phyloP scores from a whole-genome alignment of 306 rosid species.

The Oxytropis ochrocephala region DNA sequence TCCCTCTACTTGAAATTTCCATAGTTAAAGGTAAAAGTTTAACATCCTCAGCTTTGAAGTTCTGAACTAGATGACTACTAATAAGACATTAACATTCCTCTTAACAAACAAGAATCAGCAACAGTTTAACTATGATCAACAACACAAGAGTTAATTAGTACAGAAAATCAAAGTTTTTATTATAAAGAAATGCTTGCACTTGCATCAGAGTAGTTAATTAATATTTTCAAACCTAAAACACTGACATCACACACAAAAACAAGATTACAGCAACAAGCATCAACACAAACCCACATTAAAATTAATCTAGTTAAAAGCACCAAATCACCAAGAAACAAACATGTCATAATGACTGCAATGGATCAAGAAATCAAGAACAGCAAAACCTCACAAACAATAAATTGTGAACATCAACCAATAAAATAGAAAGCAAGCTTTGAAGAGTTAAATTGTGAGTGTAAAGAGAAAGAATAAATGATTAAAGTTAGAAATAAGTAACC shows the following conservation, averaged over 20 bases:
- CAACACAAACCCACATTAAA: too few relatives aligned
- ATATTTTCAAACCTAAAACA: slow-evolving; percentile 3
- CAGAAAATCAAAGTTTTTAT: neutral
- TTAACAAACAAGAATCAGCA: too few relatives aligned
- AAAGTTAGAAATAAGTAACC: slow-evolving; percentile 46
- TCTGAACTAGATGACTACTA: neutral
- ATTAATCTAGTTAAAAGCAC: too few relatives aligned
- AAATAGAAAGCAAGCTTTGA: neutral
- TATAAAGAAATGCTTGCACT: neutral
- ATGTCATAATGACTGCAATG: too few relatives aligned
- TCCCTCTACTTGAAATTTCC: slow-evolving; percentile 2
- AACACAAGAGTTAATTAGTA: neutral
- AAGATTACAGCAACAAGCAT: too few relatives aligned
- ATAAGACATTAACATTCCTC: neutral
- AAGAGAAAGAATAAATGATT: neutral
- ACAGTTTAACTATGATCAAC: neutral
- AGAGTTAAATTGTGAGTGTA: neutral
- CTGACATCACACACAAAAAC: neutral
- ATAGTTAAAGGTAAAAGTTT: slow-evolving; percentile 7
- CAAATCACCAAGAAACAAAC: too few relatives aligned
- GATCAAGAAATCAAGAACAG: too few relatives aligned
- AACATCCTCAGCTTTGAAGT: slow-evolving; percentile 7
- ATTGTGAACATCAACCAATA: too few relatives aligned
- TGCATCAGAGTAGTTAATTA: slow-evolving; percentile 14
- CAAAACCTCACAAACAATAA: too few relatives aligned